Base-by-base conservation (phyloP, 169 alveolate genomes). In the Cryptosporidium ubiquitum region DNA sequence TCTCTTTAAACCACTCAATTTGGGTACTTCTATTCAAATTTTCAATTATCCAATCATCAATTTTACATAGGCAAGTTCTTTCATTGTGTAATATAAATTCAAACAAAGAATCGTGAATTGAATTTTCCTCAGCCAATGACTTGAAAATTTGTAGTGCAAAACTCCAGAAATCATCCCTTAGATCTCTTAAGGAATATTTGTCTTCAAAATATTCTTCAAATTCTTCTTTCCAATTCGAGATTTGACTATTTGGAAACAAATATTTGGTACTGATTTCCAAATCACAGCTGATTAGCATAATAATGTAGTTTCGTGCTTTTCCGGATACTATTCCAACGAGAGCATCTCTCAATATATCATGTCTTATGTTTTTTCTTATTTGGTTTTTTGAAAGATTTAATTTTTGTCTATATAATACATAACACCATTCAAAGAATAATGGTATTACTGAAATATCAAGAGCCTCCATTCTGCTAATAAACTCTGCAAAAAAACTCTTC, bases 351-450 rank as follows among this genome's bases (percentile, higher is more conserved):
- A 79, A 40, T 40, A 64, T 64, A 7, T 79, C 68, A 29, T 58
- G 42, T n/a, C 68, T 58, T 42, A 79, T 20, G 23, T 40, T 29
- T 61, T 61, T 68, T 47, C 89, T 79, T 23, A 79, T 61, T 66
- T 23, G 42, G 23, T 79, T 79, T 61, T 79, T 79, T 66, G 74
- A 44, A 42, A 79, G 33, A 26, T 14, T 42, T 16, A 37, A 40
- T 42, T 39, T 61, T 64, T 79, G 74, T 12, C 37, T 60, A 42
- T 79, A 64, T 10, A 79, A 47, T 10, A 60, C 31, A 79, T 42
- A 79, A 79, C 89, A 79, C 89, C 89, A 79, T 61, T 79, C 89
- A 18, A 79, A 79, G 12, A 79, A 42, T 40, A 79, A 42, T 10
- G 89, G 61, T 61, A 79, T 79, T 79, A 47, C 75, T 6, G 68